Percentiles rank a stretch among this genome's conserved stretches.
These are phyloP conservation scores for Blastocystis sp. DNA, from an alignment of 352 stramenopile species.

Conservation along the genomic window DNA sequence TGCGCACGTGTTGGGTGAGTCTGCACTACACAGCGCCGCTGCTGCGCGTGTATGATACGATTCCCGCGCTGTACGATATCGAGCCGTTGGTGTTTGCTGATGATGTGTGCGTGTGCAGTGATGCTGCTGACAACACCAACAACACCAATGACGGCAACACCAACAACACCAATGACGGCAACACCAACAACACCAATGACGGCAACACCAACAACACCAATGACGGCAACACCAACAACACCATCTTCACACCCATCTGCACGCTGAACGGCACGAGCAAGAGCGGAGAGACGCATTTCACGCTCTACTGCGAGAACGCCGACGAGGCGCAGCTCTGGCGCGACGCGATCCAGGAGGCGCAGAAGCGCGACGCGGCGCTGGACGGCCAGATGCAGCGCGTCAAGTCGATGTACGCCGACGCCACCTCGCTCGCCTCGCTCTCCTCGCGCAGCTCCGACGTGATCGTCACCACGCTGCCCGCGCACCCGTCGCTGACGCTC, in stretches of 20 bases:
- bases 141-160: not conserved
- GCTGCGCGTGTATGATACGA: conserved; percentile 33
- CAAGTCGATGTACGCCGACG: not conserved
- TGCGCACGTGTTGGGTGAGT: conserved; percentile 18
- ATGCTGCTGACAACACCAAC: not conserved
- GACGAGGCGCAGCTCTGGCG: not conserved
- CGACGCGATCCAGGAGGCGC: not conserved
- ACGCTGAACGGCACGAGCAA: no score
- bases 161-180: not conserved
- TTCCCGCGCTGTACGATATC: not conserved
- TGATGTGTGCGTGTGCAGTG: not conserved
- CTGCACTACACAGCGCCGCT: not conserved
- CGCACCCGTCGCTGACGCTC: conserved; percentile 59
- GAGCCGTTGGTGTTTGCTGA: conserved; percentile 1
- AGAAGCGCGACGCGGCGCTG: not conserved
- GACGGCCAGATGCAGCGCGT: not conserved
- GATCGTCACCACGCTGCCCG: conserved; percentile 59
- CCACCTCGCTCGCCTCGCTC: not conserved
- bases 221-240: not conserved
- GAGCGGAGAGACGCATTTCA: not conserved
- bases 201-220: not conserved
- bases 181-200: not conserved
- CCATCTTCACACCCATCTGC: not conserved
- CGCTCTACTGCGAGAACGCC: not conserved
- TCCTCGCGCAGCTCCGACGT: not conserved